Conservation (phyloP, 768 basidiomycete genomes). For the Harrya chromipes region DNA sequence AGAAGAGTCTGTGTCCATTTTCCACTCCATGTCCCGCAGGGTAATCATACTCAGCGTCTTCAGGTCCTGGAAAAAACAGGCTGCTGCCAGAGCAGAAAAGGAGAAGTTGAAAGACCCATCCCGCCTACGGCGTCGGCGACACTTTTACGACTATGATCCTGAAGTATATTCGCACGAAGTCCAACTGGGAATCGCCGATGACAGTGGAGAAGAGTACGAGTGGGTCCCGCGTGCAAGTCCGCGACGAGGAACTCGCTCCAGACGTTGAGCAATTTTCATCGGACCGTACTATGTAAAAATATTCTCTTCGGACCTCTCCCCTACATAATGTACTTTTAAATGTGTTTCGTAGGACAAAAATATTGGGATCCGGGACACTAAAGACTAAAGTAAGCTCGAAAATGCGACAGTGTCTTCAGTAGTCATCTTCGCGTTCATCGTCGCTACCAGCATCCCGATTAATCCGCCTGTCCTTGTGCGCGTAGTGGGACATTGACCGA, state of each 20-base stretch:
- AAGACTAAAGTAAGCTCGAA: too few relatives aligned
- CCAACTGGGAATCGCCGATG: constrained; percentile 7
- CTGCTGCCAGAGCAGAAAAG: constrained; percentile 11
- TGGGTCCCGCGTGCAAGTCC: background rate
- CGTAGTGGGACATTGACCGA: constrained; percentile 40
- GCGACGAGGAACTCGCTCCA: constrained; percentile 18
- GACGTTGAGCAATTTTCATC: constrained; percentile 7
- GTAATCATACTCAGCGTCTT: background rate
- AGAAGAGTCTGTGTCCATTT: constrained; percentile 44
- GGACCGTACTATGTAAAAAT: background rate
- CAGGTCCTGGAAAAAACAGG: constrained; percentile 31
- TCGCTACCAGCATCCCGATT: constrained; percentile 20
- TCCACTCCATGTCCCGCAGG: background rate
- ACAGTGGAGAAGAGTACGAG: constrained; percentile 1
- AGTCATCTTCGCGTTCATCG: constrained; percentile 27
- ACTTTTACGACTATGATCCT: constrained; percentile 1
- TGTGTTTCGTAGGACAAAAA: background rate
- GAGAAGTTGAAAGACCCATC: constrained; percentile 16
- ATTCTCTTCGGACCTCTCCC: background rate
- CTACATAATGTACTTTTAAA: background rate
- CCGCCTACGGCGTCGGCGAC: constrained; percentile 10
- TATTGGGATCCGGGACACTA: too few relatives aligned
- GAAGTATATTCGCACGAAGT: constrained; percentile 7
- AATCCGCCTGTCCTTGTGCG: constrained; percentile 17
- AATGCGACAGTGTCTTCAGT: constrained; percentile 4